Evolutionary conservation across 2,329 filamentous ascomycete species (phyloP).

Genomic region (Fusarium tricinctum): DNA sequence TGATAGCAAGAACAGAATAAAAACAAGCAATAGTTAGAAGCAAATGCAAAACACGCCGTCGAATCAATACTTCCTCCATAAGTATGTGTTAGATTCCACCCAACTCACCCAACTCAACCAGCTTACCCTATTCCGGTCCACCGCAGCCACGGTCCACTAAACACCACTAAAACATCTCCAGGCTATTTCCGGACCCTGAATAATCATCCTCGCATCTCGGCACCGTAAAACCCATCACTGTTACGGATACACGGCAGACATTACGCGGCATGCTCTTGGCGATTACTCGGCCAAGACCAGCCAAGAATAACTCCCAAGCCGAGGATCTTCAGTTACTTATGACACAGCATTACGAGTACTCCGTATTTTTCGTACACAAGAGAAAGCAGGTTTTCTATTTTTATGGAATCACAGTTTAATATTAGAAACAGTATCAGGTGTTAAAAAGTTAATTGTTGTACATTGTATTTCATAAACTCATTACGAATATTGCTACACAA

Average conservation of each 20-base stretch:
- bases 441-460: slow-evolving; percentile 3
- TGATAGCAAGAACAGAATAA: too few relatives aligned
- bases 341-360: not conserved
- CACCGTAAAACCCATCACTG: slow-evolving; percentile 10
- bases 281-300: not conserved
- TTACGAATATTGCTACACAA: slow-evolving; percentile 40
- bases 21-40: too few relatives aligned
- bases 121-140: slow-evolving; percentile 1
- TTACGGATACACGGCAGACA: slow-evolving; percentile 32
- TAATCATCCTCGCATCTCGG: not conserved
- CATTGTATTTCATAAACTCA: slow-evolving; percentile 43
- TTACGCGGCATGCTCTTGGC: not conserved
- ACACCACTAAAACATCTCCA: not conserved
- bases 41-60: too few relatives aligned
- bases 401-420: slow-evolving; percentile 9
- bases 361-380: not conserved
- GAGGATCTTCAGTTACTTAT: not conserved
- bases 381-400: not conserved
- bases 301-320: not conserved
- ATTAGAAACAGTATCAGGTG: slow-evolving; percentile 11
- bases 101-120: too few relatives aligned
- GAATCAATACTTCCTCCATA: too few relatives aligned
- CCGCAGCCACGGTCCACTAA: too few relatives aligned
- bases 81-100: too few relatives aligned
- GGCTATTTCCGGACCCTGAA: slow-evolving; percentile 19